Evolutionary conservation across 148 eudicot genomes (phyloP).

Genomic region (Camellia sinensis): DNA sequence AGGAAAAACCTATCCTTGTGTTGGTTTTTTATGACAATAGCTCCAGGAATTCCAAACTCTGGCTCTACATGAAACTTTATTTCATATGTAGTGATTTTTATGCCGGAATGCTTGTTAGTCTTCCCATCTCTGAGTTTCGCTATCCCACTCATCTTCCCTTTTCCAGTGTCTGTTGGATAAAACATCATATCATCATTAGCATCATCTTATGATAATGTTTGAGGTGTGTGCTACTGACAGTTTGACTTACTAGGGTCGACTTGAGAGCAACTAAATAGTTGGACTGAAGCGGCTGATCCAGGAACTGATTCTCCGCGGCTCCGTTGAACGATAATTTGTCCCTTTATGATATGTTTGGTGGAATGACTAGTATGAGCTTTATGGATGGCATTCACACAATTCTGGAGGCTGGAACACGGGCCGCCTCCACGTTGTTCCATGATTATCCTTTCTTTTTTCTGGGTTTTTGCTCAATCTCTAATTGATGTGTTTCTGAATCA

Average conservation of each 20-base stretch:
- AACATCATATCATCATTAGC: too few relatives aligned
- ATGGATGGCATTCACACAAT: background rate
- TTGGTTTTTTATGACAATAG: constrained; percentile 20
- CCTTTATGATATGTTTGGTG: constrained; percentile 8
- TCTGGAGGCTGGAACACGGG: background rate
- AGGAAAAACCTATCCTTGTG: constrained; percentile 26
- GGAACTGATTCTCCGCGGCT: constrained; percentile 21
- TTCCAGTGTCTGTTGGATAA: constrained; percentile 16
- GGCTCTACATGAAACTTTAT: constrained; percentile 17
- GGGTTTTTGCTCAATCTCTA: background rate
- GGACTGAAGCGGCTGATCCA: constrained; percentile 21
- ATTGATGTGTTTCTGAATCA: background rate
- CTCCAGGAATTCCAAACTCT: constrained; percentile 30
- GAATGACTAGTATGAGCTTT: background rate
- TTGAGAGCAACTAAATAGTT: constrained; percentile 18
- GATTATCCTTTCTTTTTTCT: background rate
- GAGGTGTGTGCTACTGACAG: background rate
- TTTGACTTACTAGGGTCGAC: constrained; percentile 23
- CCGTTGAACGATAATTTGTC: constrained; percentile 24
- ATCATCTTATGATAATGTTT: too few relatives aligned
- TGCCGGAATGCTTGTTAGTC: constrained; percentile 1
- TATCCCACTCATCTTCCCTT: constrained; percentile 21
- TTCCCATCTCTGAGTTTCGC: constrained; percentile 21
- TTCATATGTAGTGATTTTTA: constrained; percentile 8
- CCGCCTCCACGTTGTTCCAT: background rate